Evolutionary conservation across 306 rosid species (phyloP).

Genomic region (Malus sieversii): DNA sequence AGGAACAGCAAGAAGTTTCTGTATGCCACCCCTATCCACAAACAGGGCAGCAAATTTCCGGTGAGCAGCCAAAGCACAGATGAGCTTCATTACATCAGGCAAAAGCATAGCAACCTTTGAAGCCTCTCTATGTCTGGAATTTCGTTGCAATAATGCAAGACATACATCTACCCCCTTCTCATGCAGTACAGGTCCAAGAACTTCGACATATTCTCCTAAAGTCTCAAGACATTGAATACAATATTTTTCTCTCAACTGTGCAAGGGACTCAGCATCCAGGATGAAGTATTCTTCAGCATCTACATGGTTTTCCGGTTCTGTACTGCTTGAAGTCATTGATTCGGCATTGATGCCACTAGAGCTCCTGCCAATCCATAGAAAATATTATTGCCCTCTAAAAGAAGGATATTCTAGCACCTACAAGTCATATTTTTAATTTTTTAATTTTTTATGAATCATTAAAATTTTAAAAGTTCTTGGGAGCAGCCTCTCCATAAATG

Average conservation of each 20-base stretch:
- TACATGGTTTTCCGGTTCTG: slow-evolving; percentile 43
- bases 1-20: slow-evolving; percentile 88
- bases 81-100: slow-evolving; percentile 94
- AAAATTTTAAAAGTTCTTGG: too few relatives aligned
- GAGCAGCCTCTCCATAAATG: too few relatives aligned
- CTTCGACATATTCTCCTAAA: slow-evolving; percentile 97
- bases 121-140: slow-evolving; percentile 59
- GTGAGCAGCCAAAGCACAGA: slow-evolving; percentile 95
- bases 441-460: too few relatives aligned
- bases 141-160: slow-evolving; percentile 70
- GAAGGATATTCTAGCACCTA: neutral
- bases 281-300: slow-evolving; percentile 70
- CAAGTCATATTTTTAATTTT: too few relatives aligned
- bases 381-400: neutral
- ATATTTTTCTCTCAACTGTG: slow-evolving; percentile 76
- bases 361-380: slow-evolving; percentile 47
- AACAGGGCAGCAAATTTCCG: slow-evolving; percentile 90
- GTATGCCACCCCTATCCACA: slow-evolving; percentile 96
- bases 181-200: slow-evolving; percentile 94
- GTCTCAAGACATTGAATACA: slow-evolving; percentile 93
- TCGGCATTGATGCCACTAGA: slow-evolving; percentile 29
- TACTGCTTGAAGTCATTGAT: slow-evolving; percentile 28
- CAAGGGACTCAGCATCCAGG: slow-evolving; percentile 62
- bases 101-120: slow-evolving; percentile 59
- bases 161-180: slow-evolving; percentile 97